Evolutionary conservation across 1,284 basidiomycete species (phyloP).

Genomic region (Cryptococcus sp.): DNA sequence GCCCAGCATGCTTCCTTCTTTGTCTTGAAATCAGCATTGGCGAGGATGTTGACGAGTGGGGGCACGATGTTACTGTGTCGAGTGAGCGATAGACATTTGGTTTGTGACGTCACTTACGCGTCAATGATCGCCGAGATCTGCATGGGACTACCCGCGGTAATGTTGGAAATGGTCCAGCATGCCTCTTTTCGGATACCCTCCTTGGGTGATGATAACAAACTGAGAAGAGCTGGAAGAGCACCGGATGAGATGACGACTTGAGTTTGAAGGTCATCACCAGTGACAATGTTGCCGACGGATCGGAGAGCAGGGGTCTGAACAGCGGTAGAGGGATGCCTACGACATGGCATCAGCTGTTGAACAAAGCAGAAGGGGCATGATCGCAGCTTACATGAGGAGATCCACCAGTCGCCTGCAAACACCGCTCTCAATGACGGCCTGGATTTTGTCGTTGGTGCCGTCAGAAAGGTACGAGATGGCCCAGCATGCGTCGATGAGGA

Average conservation of each 20-base stretch:
- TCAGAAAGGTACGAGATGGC: constrained; percentile 99
- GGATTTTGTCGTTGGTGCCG: constrained; percentile 99
- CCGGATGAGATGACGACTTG: constrained; percentile 98
- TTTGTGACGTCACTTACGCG: constrained; percentile 41
- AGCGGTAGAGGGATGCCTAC: constrained; percentile 82
- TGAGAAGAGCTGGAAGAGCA: constrained; percentile 87
- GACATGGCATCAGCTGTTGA: neutral
- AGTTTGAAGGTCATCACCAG: constrained; percentile 97
- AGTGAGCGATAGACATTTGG: neutral
- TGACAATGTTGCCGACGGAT: constrained; percentile 98
- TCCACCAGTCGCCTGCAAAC: constrained; percentile 97
- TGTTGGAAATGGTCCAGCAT: constrained; percentile 99
- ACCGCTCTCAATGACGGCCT: constrained; percentile 98
- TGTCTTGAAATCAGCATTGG: constrained; percentile 98
- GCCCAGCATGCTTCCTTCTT: constrained; percentile 99
- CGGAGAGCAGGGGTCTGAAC: constrained; percentile 98
- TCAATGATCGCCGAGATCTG: constrained; percentile 86
- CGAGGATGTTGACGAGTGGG: constrained; percentile 96
- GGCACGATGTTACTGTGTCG: constrained; percentile 73
- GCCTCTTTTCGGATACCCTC: constrained; percentile 90
- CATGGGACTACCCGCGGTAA: constrained; percentile 93
- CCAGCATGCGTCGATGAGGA: constrained; percentile 99
- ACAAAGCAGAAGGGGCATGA: neutral
- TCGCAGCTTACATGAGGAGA: constrained; percentile 70
- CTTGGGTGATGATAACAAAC: constrained; percentile 90